A percentile compares a stretch with the other conserved stretches of the same genome.
These are phyloP conservation scores for Aspergillus nidulans DNA, from an alignment of 495 filamentous ascomycete genomes.

Conservation along the genomic window DNA sequence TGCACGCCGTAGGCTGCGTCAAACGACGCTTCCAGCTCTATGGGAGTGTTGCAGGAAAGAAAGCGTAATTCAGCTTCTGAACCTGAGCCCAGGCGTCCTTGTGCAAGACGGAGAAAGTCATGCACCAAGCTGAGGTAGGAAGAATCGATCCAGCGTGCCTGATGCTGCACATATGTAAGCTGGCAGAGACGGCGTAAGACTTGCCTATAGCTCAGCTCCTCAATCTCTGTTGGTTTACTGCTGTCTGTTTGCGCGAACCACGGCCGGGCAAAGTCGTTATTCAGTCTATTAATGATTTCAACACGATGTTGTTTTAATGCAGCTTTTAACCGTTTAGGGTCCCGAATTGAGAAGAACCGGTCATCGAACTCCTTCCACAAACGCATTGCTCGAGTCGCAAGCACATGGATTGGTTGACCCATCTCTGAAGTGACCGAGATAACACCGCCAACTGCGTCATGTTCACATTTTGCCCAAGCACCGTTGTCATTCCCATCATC, in stretches of 20 bases:
- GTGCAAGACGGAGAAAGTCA: not conserved
- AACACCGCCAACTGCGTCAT: constrained; percentile 85
- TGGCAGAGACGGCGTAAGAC: not conserved
- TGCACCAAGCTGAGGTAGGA: not conserved
- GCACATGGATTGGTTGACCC: constrained; percentile 98
- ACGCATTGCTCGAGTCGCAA: constrained; percentile 59
- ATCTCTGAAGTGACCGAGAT: constrained; percentile 96
- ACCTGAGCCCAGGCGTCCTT: not conserved
- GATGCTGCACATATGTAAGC: not conserved
- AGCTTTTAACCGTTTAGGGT: not conserved
- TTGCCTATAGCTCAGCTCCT: not conserved
- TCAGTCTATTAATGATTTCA: not conserved
- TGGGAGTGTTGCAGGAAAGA: not conserved
- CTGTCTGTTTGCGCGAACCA: not conserved
- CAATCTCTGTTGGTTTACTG: not conserved
- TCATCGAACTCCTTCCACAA: constrained; percentile 96
- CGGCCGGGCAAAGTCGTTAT: not conserved
- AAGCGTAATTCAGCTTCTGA: too few species aligned
- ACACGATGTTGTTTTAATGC: not conserved
- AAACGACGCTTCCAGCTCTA: not conserved
- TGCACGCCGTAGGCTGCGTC: not conserved
- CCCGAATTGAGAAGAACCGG: not conserved
- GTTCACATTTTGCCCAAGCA: too few species aligned
- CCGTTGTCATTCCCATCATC: constrained; percentile 62
- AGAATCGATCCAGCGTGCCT: not conserved